Conservation (phyloP, 2,329 filamentous ascomycete genomes). For the Arthrinium phaeospermum region DNA sequence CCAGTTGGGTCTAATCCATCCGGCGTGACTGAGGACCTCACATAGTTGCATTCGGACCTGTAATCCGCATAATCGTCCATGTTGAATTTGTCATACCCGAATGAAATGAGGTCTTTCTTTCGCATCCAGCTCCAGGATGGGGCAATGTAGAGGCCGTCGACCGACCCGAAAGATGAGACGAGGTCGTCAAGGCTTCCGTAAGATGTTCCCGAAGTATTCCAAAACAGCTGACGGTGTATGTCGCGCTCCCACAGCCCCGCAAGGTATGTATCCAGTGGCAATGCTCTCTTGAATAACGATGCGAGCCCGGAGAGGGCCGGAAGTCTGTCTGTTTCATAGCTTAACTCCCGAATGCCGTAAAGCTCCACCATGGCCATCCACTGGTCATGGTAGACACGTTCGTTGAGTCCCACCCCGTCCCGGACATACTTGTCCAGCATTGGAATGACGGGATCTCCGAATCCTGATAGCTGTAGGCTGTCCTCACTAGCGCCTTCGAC, state of each 20-base stretch:
- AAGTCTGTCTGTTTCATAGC: background rate
- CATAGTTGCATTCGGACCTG: background rate
- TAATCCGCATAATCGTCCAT: background rate
- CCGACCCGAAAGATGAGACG: background rate
- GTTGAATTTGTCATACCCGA: conserved; percentile 5
- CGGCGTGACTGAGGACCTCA: background rate
- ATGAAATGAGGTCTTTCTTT: background rate
- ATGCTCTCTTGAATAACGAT: background rate
- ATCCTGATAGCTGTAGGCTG: background rate
- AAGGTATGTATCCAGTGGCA: background rate
- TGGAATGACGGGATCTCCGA: conserved; percentile 1
- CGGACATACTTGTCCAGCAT: background rate
- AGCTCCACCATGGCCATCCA: conserved; percentile 8
- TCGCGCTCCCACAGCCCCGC: conserved; percentile 12
- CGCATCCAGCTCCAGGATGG: conserved; percentile 1
- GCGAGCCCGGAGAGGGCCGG: conserved; percentile 2
- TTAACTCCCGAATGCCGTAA: background rate
- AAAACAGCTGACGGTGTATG: conserved; percentile 15
- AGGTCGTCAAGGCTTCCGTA: background rate
- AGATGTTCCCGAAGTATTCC: background rate
- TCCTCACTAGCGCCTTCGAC: background rate
- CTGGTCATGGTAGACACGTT: background rate
- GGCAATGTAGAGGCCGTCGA: background rate
- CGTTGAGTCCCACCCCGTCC: background rate
- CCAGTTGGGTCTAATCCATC: background rate